Conservation (phyloP, 257 asterid genomes). For the Asclepias syriaca region DNA sequence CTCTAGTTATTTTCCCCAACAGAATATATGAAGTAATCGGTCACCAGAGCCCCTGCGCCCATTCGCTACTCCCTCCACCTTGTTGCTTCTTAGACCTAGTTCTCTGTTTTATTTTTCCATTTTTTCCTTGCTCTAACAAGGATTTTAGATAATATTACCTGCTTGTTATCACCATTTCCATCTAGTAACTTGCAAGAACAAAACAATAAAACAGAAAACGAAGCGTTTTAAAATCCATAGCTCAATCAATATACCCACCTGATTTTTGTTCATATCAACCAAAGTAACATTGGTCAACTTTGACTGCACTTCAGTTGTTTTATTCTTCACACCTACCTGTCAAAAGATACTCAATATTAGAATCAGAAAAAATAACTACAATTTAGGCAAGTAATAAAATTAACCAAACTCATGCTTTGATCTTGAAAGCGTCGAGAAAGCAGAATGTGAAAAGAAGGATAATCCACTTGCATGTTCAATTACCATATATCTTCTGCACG, state of each 20-base stretch:
- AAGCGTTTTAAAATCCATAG: conserved; percentile 3
- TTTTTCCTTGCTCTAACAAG: neutral
- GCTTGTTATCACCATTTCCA: neutral
- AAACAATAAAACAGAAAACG: neutral
- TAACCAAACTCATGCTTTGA: neutral
- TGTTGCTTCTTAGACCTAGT: neutral
- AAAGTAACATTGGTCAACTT: conserved; percentile 69
- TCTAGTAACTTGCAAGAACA: neutral
- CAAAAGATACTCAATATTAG: conserved; percentile 21
- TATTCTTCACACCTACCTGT: conserved; percentile 93
- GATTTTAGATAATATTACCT: neutral
- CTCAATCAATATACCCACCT: conserved; percentile 42
- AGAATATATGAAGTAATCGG: neutral
- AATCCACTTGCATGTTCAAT: neutral
- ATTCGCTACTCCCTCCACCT: neutral
- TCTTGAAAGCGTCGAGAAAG: neutral
- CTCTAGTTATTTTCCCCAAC: neutral
- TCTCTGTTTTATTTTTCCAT: neutral
- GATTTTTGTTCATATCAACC: conserved; percentile 88
- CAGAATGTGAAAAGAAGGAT: neutral
- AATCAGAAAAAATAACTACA: neutral
- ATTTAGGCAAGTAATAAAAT: neutral
- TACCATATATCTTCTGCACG: neutral
- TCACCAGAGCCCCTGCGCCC: neutral
- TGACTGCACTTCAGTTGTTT: conserved; percentile 75